Evolutionary conservation across 495 filamentous ascomycete species (phyloP), one percentile per base, ranked within the genome.

Genomic region (Podospora sp.): DNA sequence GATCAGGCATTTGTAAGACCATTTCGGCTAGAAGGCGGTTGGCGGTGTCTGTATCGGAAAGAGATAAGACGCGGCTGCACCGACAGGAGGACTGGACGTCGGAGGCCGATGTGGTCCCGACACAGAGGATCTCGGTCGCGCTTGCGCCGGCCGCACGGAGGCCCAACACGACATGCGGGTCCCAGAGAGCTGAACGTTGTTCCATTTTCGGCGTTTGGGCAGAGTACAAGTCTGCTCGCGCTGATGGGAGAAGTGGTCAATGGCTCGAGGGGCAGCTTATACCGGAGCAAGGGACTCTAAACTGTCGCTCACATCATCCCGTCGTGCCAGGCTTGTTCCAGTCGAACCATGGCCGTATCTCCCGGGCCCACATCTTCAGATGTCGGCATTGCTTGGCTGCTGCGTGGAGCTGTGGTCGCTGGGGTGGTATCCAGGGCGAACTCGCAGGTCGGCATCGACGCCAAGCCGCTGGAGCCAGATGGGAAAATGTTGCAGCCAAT

Each of bases 11-110:
- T 35, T 68, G 60, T 16, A 59, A 40, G 50, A 60, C 57, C 49
- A 68, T 68, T 21, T 40, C 66, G 33, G 66, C 51, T 6, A 68
- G 66, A 16, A 68, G 60, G 33, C 60, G 61, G 51, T 52, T 46
- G 52, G 40, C 40, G 16, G 2, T 14, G 11, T 46, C 40, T 2
- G 40, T 46, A 14, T 46, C 40, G 5, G 40, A 46, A 18, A 11
- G 40, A 2, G 40, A 18, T 2, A 46, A 2, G 40, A 46, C 40
- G 5, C 40, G 40, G 40, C 2, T 46, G 40, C 40, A 46, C 2
- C 12, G 16, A 46, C 40, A 46, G 16, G 40, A 46, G 16, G 40
- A 14, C 40, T 18, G 5, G 16, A 46, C 5, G 40, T 14, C 40
- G 40, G 40, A 46, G 40, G 29, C 8, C 8, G 40, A 46, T 18